A percentile compares a stretch with the other conserved stretches of the same genome.
Conservation (phyloP, 164 flowering plant species). For the grape (Vitis vinifera) region DNA sequence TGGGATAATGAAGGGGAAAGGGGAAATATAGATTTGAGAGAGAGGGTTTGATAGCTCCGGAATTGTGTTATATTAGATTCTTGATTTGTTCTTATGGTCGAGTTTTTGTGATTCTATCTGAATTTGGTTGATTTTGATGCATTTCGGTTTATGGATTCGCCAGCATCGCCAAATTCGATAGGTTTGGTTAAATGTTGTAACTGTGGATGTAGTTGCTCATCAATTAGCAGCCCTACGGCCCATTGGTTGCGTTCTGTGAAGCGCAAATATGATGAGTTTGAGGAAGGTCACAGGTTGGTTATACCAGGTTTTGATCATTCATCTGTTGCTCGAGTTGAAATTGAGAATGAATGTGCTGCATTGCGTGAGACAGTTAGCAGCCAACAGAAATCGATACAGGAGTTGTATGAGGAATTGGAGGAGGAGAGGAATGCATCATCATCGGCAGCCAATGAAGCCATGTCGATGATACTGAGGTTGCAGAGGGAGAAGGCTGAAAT, state of each 20-base stretch:
- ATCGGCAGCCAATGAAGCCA: slow-evolving; percentile 93
- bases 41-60: slow-evolving; percentile 3
- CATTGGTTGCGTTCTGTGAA: slow-evolving; percentile 65
- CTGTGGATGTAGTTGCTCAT: slow-evolving; percentile 60
- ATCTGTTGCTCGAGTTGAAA: slow-evolving; percentile 59
- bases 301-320: slow-evolving; percentile 20
- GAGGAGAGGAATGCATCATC: slow-evolving; percentile 93
- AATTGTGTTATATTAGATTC: background rate
- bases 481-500: slow-evolving; percentile 94
- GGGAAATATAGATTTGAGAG: slow-evolving; percentile 2
- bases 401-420: slow-evolving; percentile 66
- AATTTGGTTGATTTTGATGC: slow-evolving; percentile 23
- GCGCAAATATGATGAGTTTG: slow-evolving; percentile 62
- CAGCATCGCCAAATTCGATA: slow-evolving; percentile 23
- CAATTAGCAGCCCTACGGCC: slow-evolving; percentile 13
- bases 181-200: slow-evolving; percentile 47
- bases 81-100: background rate
- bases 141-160: slow-evolving; percentile 42
- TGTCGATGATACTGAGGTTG: slow-evolving; percentile 95
- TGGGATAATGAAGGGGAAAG: slow-evolving; percentile 9
- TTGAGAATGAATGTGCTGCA: slow-evolving; percentile 75
- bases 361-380: slow-evolving; percentile 72
- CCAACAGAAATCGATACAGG: slow-evolving; percentile 75
- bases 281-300: slow-evolving; percentile 23
- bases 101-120: slow-evolving; percentile 3